Conservation (phyloP, 192 early-diverging fungal species). For the Coemansia sp. region DNA sequence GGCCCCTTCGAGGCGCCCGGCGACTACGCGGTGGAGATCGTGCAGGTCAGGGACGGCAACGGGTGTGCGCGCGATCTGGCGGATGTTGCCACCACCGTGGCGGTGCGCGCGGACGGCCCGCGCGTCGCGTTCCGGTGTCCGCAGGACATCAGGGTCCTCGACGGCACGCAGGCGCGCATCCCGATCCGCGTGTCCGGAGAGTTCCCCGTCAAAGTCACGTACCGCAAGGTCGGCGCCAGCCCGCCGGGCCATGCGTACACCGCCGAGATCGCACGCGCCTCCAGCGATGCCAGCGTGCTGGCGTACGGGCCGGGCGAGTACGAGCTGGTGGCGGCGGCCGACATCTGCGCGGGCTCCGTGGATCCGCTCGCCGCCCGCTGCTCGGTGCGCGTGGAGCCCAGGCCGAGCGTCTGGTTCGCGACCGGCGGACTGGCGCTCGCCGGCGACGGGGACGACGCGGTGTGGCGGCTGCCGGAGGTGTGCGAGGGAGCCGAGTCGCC, state of each 20-base stretch:
- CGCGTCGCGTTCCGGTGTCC: conserved; percentile 35
- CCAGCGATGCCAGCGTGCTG: conserved; percentile 16
- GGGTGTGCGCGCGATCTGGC: conserved; percentile 40
- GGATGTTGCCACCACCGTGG: conserved; percentile 20
- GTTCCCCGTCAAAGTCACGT: conserved; percentile 40
- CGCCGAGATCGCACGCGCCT: conserved; percentile 14
- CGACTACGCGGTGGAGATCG: conserved; percentile 39
- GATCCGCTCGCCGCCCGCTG: conserved; percentile 26
- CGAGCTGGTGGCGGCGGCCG: conserved; percentile 36
- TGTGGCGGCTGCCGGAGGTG: conserved; percentile 25
- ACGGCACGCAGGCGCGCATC: conserved; percentile 35
- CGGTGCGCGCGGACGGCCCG: conserved; percentile 43
- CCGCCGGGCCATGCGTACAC: conserved; percentile 9
- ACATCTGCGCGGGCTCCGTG: conserved; percentile 39
- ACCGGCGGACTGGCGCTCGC: conserved; percentile 8
- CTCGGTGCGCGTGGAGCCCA: conserved; percentile 42
- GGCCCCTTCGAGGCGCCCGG: conserved; percentile 31
- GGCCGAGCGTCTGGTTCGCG: conserved; percentile 44
- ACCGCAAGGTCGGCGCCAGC: conserved; percentile 29
- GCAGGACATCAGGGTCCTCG: conserved; percentile 28
- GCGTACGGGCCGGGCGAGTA: conserved; percentile 49
- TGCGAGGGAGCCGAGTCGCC: conserved; percentile 28
- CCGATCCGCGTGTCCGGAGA: conserved; percentile 34
- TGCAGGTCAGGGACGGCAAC: conserved; percentile 43
- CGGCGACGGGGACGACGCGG: not conserved